Evolutionary conservation across 106 monocot species (phyloP), one percentile per base, ranked within the genome.

Genomic region (Xerophyta viscosa): DNA sequence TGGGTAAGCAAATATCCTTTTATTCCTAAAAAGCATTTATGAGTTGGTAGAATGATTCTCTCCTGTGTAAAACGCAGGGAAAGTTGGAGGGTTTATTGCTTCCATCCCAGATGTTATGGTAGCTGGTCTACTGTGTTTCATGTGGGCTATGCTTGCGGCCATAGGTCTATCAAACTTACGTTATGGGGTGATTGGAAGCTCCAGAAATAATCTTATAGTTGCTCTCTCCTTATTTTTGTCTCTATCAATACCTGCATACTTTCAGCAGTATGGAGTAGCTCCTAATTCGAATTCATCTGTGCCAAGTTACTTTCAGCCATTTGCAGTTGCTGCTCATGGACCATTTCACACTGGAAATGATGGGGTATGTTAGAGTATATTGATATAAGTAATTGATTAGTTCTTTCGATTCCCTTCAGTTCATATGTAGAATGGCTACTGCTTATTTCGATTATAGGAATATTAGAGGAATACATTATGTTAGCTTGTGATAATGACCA

Each of bases 111-210:
- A 79, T 62, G 88, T 88, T 44, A 78, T 96, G 60, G 81, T 88
- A 52, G 88, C 88, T 67, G 88, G 60, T 53, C 78, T 96, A 6
- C 84, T 96, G 60, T 96, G 88, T 56, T 96, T 88, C 67, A 96
- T 96, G 84, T 96, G 88, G 88, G 94, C 88, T 44, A 81, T 96
- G 88, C 81, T 96, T 50, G 81, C 81, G 57, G 88, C 88, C 47
- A 61, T 96, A 51, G 94, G 94, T 43, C 64, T 96, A 36, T 96
- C 94, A 24, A 96, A 88, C 42, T 48, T 96, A 5, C 83, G 94
- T 1, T 96, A 96, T 37, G 84, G 88, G 66, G 84, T 74, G 53
- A 76, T 69, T 24, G 88, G 94, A 65, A 96, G 94, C 73, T 96
- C 94, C 28, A 72, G 94, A 67, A 96, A 85, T 60, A 78, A 71